Percentiles rank a stretch among this genome's conserved stretches.
Evolutionary conservation across 306 rosid species (phyloP).

Genomic region (Cicer pinnatifidum): DNA sequence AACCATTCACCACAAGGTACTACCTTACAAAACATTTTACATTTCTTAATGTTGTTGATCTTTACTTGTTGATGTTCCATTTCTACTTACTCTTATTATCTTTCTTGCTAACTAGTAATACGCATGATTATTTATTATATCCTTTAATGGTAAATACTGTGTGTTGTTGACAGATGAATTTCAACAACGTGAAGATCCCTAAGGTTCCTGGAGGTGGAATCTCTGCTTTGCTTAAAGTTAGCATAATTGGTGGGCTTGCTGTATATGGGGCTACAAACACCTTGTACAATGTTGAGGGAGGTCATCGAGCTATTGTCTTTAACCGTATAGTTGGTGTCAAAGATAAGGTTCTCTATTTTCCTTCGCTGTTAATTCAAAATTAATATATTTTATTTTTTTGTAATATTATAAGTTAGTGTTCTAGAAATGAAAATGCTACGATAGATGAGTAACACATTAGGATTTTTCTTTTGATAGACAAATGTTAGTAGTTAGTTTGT

Average conservation of each 20-base stretch:
- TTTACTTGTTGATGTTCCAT: background rate
- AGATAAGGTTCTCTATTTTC: slow-evolving; percentile 41
- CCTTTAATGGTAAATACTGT: background rate
- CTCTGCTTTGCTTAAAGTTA: slow-evolving; percentile 49
- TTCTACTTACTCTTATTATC: background rate
- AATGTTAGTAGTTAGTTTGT: too few species aligned
- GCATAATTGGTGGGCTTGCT: slow-evolving; percentile 49
- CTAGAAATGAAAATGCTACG: background rate
- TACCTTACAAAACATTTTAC: background rate
- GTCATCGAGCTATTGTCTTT: slow-evolving; percentile 52
- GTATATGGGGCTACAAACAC: slow-evolving; percentile 50
- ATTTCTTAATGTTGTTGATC: too few species aligned
- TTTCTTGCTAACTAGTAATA: background rate
- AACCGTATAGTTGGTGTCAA: slow-evolving; percentile 49
- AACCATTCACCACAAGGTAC: background rate
- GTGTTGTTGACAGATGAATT: slow-evolving; percentile 43
- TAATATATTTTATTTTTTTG: background rate
- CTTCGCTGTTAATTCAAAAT: background rate
- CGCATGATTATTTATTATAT: background rate
- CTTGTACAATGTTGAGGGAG: slow-evolving; percentile 52
- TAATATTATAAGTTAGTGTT: background rate
- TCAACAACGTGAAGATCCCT: slow-evolving; percentile 45
- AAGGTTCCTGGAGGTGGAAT: slow-evolving; percentile 47
- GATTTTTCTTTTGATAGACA: too few species aligned
- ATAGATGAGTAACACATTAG: background rate